phyloP scores from a whole-genome alignment of 208 protist species.

The Sergeia podlipaevii region DNA sequence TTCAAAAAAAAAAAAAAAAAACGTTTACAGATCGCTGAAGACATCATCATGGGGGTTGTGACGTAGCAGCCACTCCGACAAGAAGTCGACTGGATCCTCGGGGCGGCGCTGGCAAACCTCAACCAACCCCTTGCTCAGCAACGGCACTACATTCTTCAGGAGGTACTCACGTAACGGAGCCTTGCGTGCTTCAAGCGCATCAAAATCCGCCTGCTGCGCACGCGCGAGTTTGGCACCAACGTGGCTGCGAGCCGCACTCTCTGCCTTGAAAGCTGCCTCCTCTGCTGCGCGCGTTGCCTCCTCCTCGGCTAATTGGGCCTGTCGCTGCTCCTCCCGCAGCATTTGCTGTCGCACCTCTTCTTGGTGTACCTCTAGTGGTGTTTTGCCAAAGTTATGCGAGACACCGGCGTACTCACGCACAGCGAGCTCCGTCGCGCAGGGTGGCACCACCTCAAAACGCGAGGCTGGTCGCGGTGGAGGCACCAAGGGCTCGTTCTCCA shows the following conservation, averaged over 20 bases:
- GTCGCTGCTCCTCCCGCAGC: slow-evolving; percentile 46
- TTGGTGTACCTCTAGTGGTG: slow-evolving; percentile 67
- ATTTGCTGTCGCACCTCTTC: slow-evolving; percentile 58
- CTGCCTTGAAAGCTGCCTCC: slow-evolving; percentile 20
- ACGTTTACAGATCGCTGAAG: slow-evolving; percentile 58
- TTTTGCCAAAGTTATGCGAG: slow-evolving; percentile 89
- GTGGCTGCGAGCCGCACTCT: slow-evolving; percentile 16
- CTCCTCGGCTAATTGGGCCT: slow-evolving; percentile 16
- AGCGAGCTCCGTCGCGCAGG: slow-evolving; percentile 31
- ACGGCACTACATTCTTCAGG: slow-evolving; percentile 90
- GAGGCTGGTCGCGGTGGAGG: slow-evolving; percentile 62
- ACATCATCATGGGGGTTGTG: slow-evolving; percentile 90
- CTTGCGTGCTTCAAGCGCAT: slow-evolving; percentile 79
- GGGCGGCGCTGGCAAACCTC: slow-evolving; percentile 89
- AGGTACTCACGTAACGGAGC: slow-evolving; percentile 85
- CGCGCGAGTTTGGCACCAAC: slow-evolving; percentile 18
- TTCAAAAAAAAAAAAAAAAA: not conserved
- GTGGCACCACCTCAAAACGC: slow-evolving; percentile 29
- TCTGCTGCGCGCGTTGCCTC: slow-evolving; percentile 31
- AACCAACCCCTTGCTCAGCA: slow-evolving; percentile 92
- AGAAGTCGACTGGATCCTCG: slow-evolving; percentile 93
- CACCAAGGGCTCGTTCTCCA: slow-evolving; percentile 69
- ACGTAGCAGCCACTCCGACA: slow-evolving; percentile 91
- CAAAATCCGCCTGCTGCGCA: slow-evolving; percentile 65
- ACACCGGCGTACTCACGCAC: slow-evolving; percentile 58